A percentile compares a stretch with the other conserved stretches of the same genome.
Conservation (phyloP, 2,329 filamentous ascomycete species). For the Epicoccum sorghinum region DNA sequence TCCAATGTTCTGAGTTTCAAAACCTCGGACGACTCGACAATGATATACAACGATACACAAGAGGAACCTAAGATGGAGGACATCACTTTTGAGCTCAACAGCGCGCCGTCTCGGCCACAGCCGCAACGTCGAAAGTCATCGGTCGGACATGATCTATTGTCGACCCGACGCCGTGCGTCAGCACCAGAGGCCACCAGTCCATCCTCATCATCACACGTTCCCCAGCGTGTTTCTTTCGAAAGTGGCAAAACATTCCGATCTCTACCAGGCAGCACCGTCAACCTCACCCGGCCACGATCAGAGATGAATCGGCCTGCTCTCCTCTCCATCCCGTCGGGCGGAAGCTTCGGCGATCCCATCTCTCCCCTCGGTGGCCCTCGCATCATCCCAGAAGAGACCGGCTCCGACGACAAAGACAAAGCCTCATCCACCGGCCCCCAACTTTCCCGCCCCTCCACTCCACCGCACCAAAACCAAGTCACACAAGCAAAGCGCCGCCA, state of each 20-base stretch:
- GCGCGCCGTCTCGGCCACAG: neutral
- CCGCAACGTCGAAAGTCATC: conserved; percentile 17
- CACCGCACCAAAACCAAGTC: conserved; percentile 9
- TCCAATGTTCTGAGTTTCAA: conserved; percentile 19
- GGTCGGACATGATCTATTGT: conserved; percentile 19
- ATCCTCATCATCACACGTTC: neutral
- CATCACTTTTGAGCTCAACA: conserved; percentile 9
- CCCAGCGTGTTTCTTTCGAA: neutral
- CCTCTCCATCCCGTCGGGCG: conserved; percentile 13
- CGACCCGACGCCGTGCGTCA: conserved; percentile 15
- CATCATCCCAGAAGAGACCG: neutral
- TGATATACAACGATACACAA: conserved; percentile 1
- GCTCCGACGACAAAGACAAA: neutral
- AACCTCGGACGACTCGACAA: conserved; percentile 16
- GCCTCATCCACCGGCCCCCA: neutral
- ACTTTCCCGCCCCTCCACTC: neutral
- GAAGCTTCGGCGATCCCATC: conserved; percentile 4
- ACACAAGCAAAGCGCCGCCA: conserved; percentile 50
- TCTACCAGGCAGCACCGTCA: conserved; percentile 7
- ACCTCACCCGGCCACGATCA: neutral
- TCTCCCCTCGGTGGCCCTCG: neutral
- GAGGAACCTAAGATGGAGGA: conserved; percentile 7
- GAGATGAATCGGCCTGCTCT: conserved; percentile 7
- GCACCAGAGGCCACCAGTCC: neutral
- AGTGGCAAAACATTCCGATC: neutral